phyloP scores from a whole-genome alignment of 2,329 filamentous ascomycete species.

The Talaromyces sp. region DNA sequence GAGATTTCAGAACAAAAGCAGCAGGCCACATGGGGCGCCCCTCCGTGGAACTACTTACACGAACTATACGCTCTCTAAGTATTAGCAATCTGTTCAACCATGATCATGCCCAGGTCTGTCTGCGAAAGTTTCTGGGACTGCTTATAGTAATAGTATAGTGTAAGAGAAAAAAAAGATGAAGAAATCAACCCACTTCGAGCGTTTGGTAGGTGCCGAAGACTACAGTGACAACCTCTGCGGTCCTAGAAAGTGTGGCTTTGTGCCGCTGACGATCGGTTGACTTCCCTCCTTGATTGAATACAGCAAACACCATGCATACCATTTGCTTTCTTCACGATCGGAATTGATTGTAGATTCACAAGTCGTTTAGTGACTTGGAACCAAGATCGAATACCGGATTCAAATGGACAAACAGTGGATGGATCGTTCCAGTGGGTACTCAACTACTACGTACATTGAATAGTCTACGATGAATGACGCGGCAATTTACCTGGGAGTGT shows the following conservation, averaged over 20 bases:
- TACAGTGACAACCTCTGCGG: background rate
- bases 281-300: background rate
- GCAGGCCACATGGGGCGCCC: slow-evolving; percentile 10
- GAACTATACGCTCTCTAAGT: background rate
- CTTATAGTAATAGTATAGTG: no score
- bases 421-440: background rate
- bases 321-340: background rate
- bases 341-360: background rate
- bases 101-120: no score
- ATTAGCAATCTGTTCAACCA: background rate
- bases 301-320: no score
- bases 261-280: slow-evolving; percentile 6
- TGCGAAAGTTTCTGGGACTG: no score
- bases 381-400: background rate
- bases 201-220: background rate
- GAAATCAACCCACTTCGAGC: no score
- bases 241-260: background rate
- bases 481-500: background rate
- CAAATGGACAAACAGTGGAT: background rate
- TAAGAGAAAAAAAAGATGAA: no score
- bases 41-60: slow-evolving; percentile 5
- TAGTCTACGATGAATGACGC: background rate
- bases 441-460: background rate
- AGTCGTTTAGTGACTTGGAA: background rate
- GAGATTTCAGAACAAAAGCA: background rate